These are phyloP conservation scores for Candida corydali DNA, from an alignment of 805 yeast species.

Conservation along the genomic window DNA sequence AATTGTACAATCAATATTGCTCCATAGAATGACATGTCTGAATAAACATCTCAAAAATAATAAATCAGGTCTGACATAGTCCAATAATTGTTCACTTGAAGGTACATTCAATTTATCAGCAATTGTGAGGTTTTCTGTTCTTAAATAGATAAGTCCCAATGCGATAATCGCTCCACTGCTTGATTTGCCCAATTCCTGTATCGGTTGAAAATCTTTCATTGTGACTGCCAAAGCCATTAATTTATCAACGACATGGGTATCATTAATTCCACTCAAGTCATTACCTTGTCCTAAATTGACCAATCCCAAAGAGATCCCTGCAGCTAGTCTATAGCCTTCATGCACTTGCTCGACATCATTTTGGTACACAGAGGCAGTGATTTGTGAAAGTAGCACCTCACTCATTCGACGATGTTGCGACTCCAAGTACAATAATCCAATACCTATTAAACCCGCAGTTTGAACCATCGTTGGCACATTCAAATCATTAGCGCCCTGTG, in stretches of 20 bases:
- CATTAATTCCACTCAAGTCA: constrained; percentile 54
- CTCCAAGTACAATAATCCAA: constrained; percentile 77
- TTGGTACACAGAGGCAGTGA: constrained; percentile 49
- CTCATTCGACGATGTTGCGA: constrained; percentile 85
- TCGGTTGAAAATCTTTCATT: constrained; percentile 59
- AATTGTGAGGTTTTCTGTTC: constrained; percentile 54
- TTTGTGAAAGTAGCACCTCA: constrained; percentile 68
- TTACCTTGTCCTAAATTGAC: constrained; percentile 77
- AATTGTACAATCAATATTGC: constrained; percentile 42
- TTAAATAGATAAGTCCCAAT: constrained; percentile 66
- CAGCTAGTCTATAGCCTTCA: constrained; percentile 82
- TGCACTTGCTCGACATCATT: constrained; percentile 56
- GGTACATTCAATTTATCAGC: constrained; percentile 65
- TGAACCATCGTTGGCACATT: constrained; percentile 82
- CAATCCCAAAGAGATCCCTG: constrained; percentile 84
- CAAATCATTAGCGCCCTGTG: constrained; percentile 85
- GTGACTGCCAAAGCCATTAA: constrained; percentile 56
- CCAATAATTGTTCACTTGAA: constrained; percentile 51
- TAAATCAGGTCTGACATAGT: constrained; percentile 76
- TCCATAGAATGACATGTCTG: constrained; percentile 70
- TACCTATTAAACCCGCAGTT: constrained; percentile 86
- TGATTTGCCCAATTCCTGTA: constrained; percentile 56
- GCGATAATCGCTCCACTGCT: constrained; percentile 77
- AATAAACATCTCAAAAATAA: constrained; percentile 63
- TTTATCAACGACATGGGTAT: constrained; percentile 58